Evolutionary conservation across 1,284 basidiomycete species (phyloP), one percentile per base, ranked within the genome.

Genomic region (Cryptococcus wingfieldii): DNA sequence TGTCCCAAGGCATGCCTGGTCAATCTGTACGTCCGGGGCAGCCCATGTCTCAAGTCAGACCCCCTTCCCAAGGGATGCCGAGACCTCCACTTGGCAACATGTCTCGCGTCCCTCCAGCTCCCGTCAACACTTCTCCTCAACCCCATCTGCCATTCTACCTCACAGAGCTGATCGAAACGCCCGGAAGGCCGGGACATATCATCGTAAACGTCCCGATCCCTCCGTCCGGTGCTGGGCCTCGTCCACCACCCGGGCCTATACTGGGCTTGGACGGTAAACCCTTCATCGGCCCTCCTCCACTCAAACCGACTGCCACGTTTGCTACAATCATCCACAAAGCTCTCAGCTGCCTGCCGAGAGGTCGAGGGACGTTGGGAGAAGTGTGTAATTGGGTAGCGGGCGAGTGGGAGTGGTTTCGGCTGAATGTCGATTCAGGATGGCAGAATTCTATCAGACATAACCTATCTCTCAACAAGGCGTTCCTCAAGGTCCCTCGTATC

Each of bases 361-460:
- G 89, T 42, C 88, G 90, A 72, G 90, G 89, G 28, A 94, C 93
- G 0, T 72, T 96, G 58, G 90, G 93, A 63, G 90, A 95, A 68
- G 91, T 96, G 50, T 91, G 90, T 70, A 84, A 84, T 53, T 96
- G 91, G 90, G 90, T 96, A 60, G 85, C 87, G 68, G 86, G 86
- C 48, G 86, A 85, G 59, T 88, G 86, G 77, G 89, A 91, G 61
- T 95, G 91, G 84, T 97, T 93, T 80, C 84, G 85, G 54, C 85
- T 86, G 68, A 85, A 87, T 60, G 84, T 87, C 69, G 84, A 86
- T 55, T 80, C 80, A 12, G 88, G 88, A 42, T 95, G 92, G 92
- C 89, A 95, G 86, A 92, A 89, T 68, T 94, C 92, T 39, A 88
- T 95, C 50, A 86, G 92, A 43, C 92, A 95, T 74, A 94, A 92